A percentile compares a stretch with the other conserved stretches of the same genome.
Evolutionary conservation across 345 rosid genomes (phyloP).

Genomic region (Anastatica hierochuntica): DNA sequence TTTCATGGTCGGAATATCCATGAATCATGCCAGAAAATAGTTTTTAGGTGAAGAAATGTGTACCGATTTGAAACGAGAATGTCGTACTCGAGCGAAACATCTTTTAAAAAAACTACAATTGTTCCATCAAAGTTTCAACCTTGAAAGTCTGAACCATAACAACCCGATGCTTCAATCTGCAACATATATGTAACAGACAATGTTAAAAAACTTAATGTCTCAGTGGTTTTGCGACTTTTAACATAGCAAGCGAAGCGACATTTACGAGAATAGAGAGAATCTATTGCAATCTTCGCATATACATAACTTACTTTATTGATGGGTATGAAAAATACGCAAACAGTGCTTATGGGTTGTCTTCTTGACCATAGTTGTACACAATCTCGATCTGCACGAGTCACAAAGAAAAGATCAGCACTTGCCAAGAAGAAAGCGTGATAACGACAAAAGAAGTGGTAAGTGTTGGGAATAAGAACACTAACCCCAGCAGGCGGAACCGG

Average conservation of each 20-base stretch:
- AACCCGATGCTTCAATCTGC: constrained; percentile 20
- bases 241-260: no score
- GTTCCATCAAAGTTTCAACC: constrained; percentile 15
- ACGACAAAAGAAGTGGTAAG: neutral
- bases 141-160: constrained; percentile 13
- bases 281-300: no score
- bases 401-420: constrained; percentile 2
- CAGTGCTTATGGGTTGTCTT: constrained; percentile 53
- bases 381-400: constrained; percentile 74
- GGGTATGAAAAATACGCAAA: no score
- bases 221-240: neutral
- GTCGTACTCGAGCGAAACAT: constrained; percentile 14
- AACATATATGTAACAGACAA: neutral
- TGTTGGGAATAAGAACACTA: constrained; percentile 14
- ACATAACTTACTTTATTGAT: constrained; percentile 25
- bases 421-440: neutral
- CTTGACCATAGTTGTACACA: constrained; percentile 72
- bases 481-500: constrained; percentile 96
- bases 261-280: no score
- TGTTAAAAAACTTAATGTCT: neutral
- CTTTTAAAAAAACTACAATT: neutral
- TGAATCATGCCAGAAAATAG: no score
- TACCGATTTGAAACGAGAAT: constrained; percentile 14
- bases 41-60: constrained; percentile 6
- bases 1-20: no score